Conservation (phyloP, 1,284 basidiomycete genomes). For the Cutaneotrichosporon sp. region DNA sequence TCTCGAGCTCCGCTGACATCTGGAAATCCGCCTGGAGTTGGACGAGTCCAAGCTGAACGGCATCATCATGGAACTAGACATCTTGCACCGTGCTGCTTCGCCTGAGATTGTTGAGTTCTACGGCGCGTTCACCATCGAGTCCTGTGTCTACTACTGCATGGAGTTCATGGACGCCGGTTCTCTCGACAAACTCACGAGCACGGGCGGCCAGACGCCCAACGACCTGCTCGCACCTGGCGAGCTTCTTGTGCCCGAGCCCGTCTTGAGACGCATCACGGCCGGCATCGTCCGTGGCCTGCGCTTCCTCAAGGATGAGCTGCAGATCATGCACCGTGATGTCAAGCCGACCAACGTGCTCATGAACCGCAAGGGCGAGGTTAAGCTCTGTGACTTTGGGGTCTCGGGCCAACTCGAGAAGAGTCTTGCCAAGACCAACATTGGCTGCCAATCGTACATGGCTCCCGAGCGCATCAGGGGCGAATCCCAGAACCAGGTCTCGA, state of each 20-base stretch:
- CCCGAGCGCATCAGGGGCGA: constrained; percentile 96
- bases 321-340: constrained; percentile 92
- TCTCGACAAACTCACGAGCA: constrained; percentile 76
- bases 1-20: constrained; percentile 19
- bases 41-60: constrained; percentile 91
- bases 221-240: constrained; percentile 21
- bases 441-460: constrained; percentile 99
- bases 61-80: constrained; percentile 98
- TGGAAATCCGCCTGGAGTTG: constrained; percentile 98
- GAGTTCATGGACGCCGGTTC: constrained; percentile 98
- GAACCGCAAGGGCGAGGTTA: constrained; percentile 83
- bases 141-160: constrained; percentile 99
- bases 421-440: constrained; percentile 96
- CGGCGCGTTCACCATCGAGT: constrained; percentile 98
- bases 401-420: constrained; percentile 96
- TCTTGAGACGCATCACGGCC: constrained; percentile 78
- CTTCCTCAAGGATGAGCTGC: constrained; percentile 92
- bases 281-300: constrained; percentile 87
- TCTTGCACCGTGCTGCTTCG: constrained; percentile 87
- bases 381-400: constrained; percentile 97
- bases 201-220: constrained; percentile 32
- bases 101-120: constrained; percentile 97
- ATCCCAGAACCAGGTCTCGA: constrained; percentile 77
- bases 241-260: constrained; percentile 69
- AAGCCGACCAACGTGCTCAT: constrained; percentile 97